A percentile compares a stretch with the other conserved stretches of the same genome.
These are phyloP conservation scores for Singerocomus rubriflavus DNA, from an alignment of 1,284 basidiomycete genomes.

Conservation along the genomic window DNA sequence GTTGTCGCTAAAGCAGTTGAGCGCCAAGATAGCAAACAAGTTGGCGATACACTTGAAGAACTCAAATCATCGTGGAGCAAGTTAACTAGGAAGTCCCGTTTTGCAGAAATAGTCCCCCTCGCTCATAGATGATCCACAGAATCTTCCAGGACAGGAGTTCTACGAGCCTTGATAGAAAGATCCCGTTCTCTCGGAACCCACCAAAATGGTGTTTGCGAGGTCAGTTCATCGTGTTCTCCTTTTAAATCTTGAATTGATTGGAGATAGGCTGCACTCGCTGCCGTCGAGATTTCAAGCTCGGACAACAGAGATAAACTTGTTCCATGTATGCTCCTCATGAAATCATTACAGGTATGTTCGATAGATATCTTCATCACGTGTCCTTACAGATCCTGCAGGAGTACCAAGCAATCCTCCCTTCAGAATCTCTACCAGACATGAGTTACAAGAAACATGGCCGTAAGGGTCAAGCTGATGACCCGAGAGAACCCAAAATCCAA, in stretches of 20 bases:
- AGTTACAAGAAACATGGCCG: slow-evolving; percentile 18
- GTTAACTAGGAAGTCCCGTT: slow-evolving; percentile 48
- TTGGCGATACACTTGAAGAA: slow-evolving; percentile 58
- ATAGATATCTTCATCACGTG: background rate
- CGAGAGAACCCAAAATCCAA: slow-evolving; percentile 70
- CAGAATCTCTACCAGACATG: slow-evolving; percentile 11
- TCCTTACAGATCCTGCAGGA: slow-evolving; percentile 33
- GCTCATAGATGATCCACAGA: slow-evolving; percentile 34
- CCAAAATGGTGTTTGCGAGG: slow-evolving; percentile 46
- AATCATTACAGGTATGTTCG: slow-evolving; percentile 49
- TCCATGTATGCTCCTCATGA: slow-evolving; percentile 62
- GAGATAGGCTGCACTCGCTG: slow-evolving; percentile 54
- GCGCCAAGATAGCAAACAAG: slow-evolving; percentile 51
- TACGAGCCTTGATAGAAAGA: slow-evolving; percentile 73
- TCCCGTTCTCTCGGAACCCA: slow-evolving; percentile 45
- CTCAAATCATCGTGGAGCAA: slow-evolving; percentile 53
- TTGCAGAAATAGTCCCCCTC: slow-evolving; percentile 10
- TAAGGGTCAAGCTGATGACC: slow-evolving; percentile 29
- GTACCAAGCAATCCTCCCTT: slow-evolving; percentile 25
- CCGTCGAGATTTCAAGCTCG: slow-evolving; percentile 52
- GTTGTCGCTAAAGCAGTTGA: slow-evolving; percentile 79
- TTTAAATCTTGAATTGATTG: slow-evolving; percentile 2
- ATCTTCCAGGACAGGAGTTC: slow-evolving; percentile 57
- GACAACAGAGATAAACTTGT: slow-evolving; percentile 53
- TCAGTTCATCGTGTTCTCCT: slow-evolving; percentile 27